A percentile compares a stretch with the other conserved stretches of the same genome.
Evolutionary conservation across 2,329 filamentous ascomycete genomes (phyloP).

Genomic region (Diaporthe citriasiana): DNA sequence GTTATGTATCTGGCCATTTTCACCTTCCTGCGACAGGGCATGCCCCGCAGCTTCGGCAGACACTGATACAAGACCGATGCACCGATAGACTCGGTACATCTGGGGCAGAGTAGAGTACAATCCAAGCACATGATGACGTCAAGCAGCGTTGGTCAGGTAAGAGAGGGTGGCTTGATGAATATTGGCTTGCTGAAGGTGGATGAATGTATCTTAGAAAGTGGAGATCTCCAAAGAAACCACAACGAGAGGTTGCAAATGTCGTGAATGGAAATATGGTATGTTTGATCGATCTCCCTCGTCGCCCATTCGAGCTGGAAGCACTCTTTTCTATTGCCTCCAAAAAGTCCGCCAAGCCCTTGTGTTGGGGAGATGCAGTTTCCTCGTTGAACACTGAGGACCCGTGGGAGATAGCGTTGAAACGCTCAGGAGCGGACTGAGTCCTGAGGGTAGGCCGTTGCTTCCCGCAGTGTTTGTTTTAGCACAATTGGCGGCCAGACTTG

Average conservation of each 20-base stretch:
- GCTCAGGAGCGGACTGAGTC: background rate
- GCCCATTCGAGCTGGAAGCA: background rate
- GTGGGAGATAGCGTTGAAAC: slow-evolving; percentile 1
- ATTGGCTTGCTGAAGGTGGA: background rate
- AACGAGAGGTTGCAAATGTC: background rate
- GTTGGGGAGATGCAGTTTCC: background rate
- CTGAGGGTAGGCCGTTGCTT: background rate
- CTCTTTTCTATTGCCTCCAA: background rate
- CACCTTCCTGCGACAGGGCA: too few species aligned
- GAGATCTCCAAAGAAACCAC: background rate
- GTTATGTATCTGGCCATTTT: background rate
- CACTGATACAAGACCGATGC: background rate
- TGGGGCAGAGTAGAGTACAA: background rate
- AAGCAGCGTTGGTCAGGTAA: background rate
- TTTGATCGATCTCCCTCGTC: background rate
- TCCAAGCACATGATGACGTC: background rate
- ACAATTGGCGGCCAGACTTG: background rate
- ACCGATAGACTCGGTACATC: background rate
- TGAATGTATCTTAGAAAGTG: background rate
- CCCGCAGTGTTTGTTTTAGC: background rate
- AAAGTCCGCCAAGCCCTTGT: background rate
- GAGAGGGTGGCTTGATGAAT: background rate
- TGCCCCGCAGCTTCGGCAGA: background rate
- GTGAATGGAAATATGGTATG: background rate
- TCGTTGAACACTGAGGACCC: background rate